Evolutionary conservation across 2,329 filamentous ascomycete genomes (phyloP).

Genomic region (Westerdykella aurantiaca): DNA sequence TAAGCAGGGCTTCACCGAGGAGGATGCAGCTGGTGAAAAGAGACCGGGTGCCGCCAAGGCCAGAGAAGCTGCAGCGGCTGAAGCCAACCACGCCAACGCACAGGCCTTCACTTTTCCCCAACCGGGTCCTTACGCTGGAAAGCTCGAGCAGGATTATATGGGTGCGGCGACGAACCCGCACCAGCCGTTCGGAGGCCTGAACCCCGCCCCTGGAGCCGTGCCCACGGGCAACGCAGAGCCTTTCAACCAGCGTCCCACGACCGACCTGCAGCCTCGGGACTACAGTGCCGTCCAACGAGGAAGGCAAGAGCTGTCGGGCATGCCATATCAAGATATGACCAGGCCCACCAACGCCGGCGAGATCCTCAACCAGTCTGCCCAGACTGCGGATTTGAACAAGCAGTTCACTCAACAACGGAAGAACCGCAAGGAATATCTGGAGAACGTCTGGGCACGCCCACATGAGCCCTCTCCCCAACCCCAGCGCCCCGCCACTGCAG

Average conservation of each 20-base stretch:
- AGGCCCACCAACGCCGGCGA: conserved; percentile 71
- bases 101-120: conserved; percentile 27
- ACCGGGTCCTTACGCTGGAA: conserved; percentile 25
- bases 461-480: conserved; percentile 67
- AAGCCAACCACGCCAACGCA: conserved; percentile 53
- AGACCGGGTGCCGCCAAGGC: conserved; percentile 86
- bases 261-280: conserved; percentile 70
- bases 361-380: conserved; percentile 77
- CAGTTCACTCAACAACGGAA: conserved; percentile 72
- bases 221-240: conserved; percentile 58
- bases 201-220: conserved; percentile 63
- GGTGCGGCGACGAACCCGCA: conserved; percentile 25
- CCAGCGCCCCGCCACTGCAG: conserved; percentile 36
- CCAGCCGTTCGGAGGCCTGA: conserved; percentile 50
- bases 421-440: conserved; percentile 72
- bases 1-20: conserved; percentile 97
- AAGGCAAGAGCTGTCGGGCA: conserved; percentile 82
- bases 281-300: conserved; percentile 79
- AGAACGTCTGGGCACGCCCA: conserved; percentile 74
- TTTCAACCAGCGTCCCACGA: conserved; percentile 72
- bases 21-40: conserved; percentile 93
- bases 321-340: conserved; percentile 76
- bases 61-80: conserved; percentile 70
- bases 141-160: conserved; percentile 29
- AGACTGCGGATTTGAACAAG: conserved; percentile 88